A percentile compares a stretch with the other conserved stretches of the same genome.
Conservation (phyloP, 139 green algal genomes). For the Spirogloea muscicola region DNA sequence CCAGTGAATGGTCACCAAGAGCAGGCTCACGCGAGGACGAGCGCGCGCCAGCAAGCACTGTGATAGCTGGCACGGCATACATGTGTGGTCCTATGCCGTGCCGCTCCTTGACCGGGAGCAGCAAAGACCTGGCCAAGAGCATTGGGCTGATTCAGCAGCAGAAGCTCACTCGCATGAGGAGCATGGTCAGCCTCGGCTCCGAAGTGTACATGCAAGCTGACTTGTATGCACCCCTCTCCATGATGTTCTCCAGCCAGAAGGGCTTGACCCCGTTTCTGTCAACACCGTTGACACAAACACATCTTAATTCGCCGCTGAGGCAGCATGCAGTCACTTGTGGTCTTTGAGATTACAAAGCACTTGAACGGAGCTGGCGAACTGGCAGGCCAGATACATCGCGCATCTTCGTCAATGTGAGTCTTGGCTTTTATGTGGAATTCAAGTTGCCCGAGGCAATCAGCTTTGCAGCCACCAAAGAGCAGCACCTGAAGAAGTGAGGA, state of each 20-base stretch:
- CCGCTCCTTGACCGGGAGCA: not conserved
- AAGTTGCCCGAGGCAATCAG: constrained; percentile 15
- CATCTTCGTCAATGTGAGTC: constrained; percentile 23
- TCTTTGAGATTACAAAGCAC: too few species aligned
- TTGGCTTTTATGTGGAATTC: constrained; percentile 37
- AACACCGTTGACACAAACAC: too few species aligned
- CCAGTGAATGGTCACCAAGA: too few species aligned
- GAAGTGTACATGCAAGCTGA: constrained; percentile 29
- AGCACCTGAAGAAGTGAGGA: constrained; percentile 6
- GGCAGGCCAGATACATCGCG: constrained; percentile 31
- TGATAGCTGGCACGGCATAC: not conserved
- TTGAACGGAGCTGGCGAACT: too few species aligned
- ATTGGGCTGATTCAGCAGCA: constrained; percentile 20
- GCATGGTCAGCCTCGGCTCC: constrained; percentile 34
- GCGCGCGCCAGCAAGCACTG: too few species aligned
- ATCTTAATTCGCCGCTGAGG: too few species aligned
- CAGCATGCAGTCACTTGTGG: too few species aligned
- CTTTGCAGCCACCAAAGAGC: constrained; percentile 21
- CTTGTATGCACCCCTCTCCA: constrained; percentile 1
- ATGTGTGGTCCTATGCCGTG: not conserved
- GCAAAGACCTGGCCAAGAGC: constrained; percentile 27
- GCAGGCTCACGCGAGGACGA: too few species aligned
- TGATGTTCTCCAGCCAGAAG: too few species aligned
- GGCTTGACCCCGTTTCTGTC: too few species aligned
- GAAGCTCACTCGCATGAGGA: constrained; percentile 8